Evolutionary conservation across 352 stramenopile genomes (phyloP), one percentile per base, ranked within the genome.

Genomic region (Phytophthora aleatoria): DNA sequence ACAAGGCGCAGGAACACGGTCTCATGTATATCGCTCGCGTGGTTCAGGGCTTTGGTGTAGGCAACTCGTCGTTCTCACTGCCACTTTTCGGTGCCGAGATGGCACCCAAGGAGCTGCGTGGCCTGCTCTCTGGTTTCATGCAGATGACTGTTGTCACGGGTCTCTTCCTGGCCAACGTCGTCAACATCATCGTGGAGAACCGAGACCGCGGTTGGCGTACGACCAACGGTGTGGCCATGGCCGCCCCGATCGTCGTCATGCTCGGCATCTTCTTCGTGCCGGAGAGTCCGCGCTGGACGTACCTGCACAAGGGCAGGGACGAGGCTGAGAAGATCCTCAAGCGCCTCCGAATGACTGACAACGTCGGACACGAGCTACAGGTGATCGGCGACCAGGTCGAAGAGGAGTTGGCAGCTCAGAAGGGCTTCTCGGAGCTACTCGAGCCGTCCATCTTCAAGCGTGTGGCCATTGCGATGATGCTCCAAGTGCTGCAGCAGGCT

Each of bases 101-200:
- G 74, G 72, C 75, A 3, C 80, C 77, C 36, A 87, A 87, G 63
- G 77, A 89, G 43, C 61, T 89, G 28, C 75, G 80, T 16, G 80
- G 80, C 6, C 76, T 89, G 27, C 69, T 89, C 27, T 81, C 76
- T 24, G 79, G 79, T 20, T 89, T 87, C 41, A 88, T 86, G 77
- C 77, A 87, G 55, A 84, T 87, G 77, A 81, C 74, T 3, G 62
- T 86, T 47, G 73, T 80, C 35, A 86, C 76, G 6, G 76, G 79
- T 10, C 51, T 86, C 3, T 55, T 84, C 12, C 58, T 64, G 13
- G 73, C 76, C n/a, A 85, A 82, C 54, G 67, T 73, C 35, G 61
- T 79, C 2, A 84, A 81, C 65, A 50, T 72, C 30, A 69, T 77
- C 53, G 67, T 84, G 16, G 51, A 79, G 54, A 64, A 80, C 39